These are phyloP conservation scores for Maudiozyma turicensis DNA, from an alignment of 805 yeast species.

Conservation along the genomic window DNA sequence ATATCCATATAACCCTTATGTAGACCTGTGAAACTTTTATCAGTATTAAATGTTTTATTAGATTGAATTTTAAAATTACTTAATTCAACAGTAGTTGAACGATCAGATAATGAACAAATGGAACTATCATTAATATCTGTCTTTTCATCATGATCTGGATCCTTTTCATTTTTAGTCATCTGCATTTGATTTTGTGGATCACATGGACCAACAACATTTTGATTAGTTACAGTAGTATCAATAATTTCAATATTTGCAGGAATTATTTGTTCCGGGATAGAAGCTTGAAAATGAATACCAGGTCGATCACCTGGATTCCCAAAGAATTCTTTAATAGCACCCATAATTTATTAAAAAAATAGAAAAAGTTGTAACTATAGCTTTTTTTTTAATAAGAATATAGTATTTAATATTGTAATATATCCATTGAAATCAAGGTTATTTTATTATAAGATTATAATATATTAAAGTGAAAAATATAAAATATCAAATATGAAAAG, in stretches of 20 bases:
- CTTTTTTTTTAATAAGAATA: background rate
- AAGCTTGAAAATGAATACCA: slow-evolving; percentile 7
- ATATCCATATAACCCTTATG: slow-evolving; percentile 16
- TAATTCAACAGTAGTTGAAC: slow-evolving; percentile 7
- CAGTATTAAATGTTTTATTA: slow-evolving; percentile 13
- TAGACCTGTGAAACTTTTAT: slow-evolving; percentile 22
- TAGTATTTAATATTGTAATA: too few relatives aligned
- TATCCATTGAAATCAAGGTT: too few relatives aligned
- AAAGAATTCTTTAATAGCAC: slow-evolving; percentile 13
- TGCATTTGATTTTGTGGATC: background rate
- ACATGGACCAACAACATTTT: too few relatives aligned
- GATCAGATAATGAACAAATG: slow-evolving; percentile 9
- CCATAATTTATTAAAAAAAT: slow-evolving; percentile 8
- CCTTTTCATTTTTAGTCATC: background rate
- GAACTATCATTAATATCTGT: background rate
- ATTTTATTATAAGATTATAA: too few relatives aligned
- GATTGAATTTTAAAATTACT: slow-evolving; percentile 9
- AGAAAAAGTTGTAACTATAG: background rate
- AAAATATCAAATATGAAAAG: too few relatives aligned
- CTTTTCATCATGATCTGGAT: background rate
- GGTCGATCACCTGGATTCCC: slow-evolving; percentile 17
- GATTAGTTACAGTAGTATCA: background rate
- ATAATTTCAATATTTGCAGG: background rate
- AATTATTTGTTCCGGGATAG: slow-evolving; percentile 1
- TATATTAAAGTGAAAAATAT: too few relatives aligned